These are phyloP conservation scores for Cryptococcus sp. DNA, from an alignment of 1,284 basidiomycete species.

Conservation along the genomic window DNA sequence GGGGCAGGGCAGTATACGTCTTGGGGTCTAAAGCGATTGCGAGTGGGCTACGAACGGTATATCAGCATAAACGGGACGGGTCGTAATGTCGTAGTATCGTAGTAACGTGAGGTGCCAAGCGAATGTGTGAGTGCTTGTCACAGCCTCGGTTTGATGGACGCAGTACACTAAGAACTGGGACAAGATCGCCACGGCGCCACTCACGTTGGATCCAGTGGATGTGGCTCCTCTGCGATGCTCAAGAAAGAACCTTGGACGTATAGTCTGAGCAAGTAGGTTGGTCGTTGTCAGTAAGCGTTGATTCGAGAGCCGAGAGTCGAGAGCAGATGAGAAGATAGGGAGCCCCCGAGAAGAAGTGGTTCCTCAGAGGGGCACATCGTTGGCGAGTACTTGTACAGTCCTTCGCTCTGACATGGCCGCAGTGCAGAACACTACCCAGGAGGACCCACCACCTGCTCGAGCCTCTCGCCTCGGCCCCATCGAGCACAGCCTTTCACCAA, in stretches of 20 bases:
- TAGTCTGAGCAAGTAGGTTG: slow-evolving; percentile 11
- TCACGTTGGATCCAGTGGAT: slow-evolving; percentile 34
- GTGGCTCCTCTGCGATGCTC: slow-evolving; percentile 29
- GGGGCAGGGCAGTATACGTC: slow-evolving; percentile 15
- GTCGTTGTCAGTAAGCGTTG: no score
- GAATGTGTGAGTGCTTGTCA: no score
- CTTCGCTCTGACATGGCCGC: background rate
- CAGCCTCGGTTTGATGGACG: no score
- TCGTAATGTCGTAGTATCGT: background rate
- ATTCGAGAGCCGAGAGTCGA: no score
- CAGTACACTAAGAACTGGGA: no score
- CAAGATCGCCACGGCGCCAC: background rate
- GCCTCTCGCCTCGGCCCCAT: no score
- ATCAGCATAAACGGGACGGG: no score
- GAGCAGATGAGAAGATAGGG: no score
- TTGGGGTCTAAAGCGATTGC: slow-evolving; percentile 25
- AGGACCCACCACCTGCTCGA: no score
- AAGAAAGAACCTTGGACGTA: slow-evolving; percentile 37
- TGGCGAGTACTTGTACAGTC: background rate
- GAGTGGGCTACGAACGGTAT: slow-evolving; percentile 22
- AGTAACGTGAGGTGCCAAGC: no score
- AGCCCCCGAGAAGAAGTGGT: no score
- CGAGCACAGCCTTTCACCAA: background rate
- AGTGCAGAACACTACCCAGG: background rate
- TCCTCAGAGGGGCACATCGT: no score